These are phyloP conservation scores for Corrigiola litoralis DNA, from an alignment of 179 eudicot species.

Conservation along the genomic window DNA sequence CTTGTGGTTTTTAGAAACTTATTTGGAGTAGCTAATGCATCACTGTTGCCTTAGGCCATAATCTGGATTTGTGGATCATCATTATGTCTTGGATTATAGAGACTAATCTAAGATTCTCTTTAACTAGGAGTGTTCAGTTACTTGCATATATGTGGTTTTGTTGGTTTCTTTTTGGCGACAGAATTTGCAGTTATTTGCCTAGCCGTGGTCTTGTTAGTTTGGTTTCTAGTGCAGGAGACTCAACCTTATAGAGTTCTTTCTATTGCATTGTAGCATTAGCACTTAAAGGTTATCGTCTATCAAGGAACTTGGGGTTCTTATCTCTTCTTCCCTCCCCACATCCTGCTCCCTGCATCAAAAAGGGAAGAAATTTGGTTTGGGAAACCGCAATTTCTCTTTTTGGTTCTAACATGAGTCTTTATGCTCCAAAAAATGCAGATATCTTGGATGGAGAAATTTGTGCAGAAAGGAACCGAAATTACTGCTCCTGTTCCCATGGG, in stretches of 20 bases:
- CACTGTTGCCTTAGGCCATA: no score
- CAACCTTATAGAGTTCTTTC: not conserved
- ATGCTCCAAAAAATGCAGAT: constrained; percentile 48
- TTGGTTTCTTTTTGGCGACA: not conserved
- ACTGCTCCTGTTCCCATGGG: constrained; percentile 91
- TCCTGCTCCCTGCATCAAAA: not conserved
- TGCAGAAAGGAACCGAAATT: constrained; percentile 84
- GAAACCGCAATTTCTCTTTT: not conserved
- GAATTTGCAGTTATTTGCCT: no score
- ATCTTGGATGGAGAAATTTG: constrained; percentile 99
- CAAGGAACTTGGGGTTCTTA: not conserved
- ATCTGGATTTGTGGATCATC: no score
- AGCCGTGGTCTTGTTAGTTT: not conserved
- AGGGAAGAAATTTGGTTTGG: not conserved
- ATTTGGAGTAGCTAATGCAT: no score
- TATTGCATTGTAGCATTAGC: not conserved
- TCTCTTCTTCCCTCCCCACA: not conserved
- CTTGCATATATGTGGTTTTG: no score
- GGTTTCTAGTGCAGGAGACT: not conserved
- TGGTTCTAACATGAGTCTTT: constrained; percentile 12
- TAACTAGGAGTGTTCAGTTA: no score
- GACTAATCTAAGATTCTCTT: no score
- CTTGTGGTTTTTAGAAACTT: no score
- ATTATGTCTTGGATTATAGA: no score
- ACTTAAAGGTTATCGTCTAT: not conserved